Evolutionary conservation across 352 stramenopile species (phyloP), one percentile per base, ranked within the genome.

Genomic region (Phytophthora tubulina): DNA sequence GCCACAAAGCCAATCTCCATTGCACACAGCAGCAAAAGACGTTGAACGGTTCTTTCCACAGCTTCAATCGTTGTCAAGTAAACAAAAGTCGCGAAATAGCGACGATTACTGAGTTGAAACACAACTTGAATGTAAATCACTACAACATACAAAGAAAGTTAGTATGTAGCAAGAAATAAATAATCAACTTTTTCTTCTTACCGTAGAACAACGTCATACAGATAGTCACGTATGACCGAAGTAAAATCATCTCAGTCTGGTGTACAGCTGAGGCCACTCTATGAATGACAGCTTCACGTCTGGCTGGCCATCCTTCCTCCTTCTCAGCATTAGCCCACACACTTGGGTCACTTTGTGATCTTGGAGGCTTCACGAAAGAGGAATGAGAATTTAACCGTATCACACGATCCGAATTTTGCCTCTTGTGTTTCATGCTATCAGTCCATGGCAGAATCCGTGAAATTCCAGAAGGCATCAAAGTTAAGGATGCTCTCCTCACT

Each of bases 151-250:
- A 33, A 31, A 15, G 3, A 52, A 31, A 42, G 35, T 48, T 62
- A 67, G 30, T 53, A 54, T 27, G 21, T 27, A 27, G 21, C 21
- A 3, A 44, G 27, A 7, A 57, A 44, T 33, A 44, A 39, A 31
- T 46, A 35, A 48, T 30, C 3, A 35, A 63, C 9, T 10, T 0
- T 31, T 2, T 7, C 7, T 10, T 44, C 60, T 21, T 63, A 70
- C 76, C 76, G 46, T 82, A 82, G 39, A 80, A 75, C 4, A 70
- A 4, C 35, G 73, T 69, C 41, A 69, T 71, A 30, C 49, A 61
- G 44, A 80, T 74, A 7, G 72, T 78, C 17, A 69, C 63, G 64
- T 80, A 82, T 10, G 72, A 80, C 27, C 69, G 72, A 6, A 82
- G 66, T 44, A 82, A 30, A 11, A 80, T 61, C 52, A 82, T 67